These are phyloP conservation scores for Fomitopsis pulvina DNA, from an alignment of 768 basidiomycete species.

Conservation along the genomic window DNA sequence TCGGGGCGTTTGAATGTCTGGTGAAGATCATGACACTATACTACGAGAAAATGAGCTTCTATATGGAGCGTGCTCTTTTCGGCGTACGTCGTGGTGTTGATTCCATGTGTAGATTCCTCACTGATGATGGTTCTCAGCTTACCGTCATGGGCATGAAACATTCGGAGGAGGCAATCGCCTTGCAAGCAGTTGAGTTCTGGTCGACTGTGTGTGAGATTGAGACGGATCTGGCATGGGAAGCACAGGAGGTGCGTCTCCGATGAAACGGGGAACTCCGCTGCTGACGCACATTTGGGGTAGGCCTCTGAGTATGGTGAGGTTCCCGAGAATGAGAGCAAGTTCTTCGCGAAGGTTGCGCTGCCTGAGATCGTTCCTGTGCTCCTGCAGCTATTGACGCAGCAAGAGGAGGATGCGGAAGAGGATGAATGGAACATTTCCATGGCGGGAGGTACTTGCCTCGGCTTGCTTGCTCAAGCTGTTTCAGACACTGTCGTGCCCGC, in stretches of 20 bases:
- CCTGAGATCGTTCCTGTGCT: slow-evolving; percentile 94
- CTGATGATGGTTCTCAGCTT: slow-evolving; percentile 42
- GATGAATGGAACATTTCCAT: slow-evolving; percentile 99
- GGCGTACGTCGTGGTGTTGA: slow-evolving; percentile 53
- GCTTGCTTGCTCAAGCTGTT: slow-evolving; percentile 84
- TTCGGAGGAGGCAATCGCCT: slow-evolving; percentile 79
- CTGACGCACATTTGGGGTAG: slow-evolving; percentile 29
- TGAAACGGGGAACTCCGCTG: neutral
- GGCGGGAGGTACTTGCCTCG: slow-evolving; percentile 91
- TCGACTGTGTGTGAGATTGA: slow-evolving; percentile 98
- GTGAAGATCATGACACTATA: slow-evolving; percentile 97
- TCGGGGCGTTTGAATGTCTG: slow-evolving; percentile 93
- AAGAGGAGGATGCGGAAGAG: slow-evolving; percentile 96
- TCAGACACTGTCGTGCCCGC: slow-evolving; percentile 86
- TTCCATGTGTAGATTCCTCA: neutral
- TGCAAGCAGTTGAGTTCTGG: slow-evolving; percentile 99
- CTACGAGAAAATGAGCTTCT: slow-evolving; percentile 98
- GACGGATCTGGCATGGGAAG: slow-evolving; percentile 85
- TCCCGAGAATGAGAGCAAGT: slow-evolving; percentile 79
- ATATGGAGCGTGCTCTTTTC: slow-evolving; percentile 98
- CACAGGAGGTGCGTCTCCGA: slow-evolving; percentile 61
- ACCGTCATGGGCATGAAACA: slow-evolving; percentile 99
- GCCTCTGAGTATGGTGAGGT: slow-evolving; percentile 86
- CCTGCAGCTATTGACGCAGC: slow-evolving; percentile 78
- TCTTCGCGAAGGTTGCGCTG: slow-evolving; percentile 91